Percentiles rank a stretch among this genome's conserved stretches.
These are phyloP conservation scores for Saturnispora hagleri DNA, from an alignment of 805 yeast species.

Conservation along the genomic window DNA sequence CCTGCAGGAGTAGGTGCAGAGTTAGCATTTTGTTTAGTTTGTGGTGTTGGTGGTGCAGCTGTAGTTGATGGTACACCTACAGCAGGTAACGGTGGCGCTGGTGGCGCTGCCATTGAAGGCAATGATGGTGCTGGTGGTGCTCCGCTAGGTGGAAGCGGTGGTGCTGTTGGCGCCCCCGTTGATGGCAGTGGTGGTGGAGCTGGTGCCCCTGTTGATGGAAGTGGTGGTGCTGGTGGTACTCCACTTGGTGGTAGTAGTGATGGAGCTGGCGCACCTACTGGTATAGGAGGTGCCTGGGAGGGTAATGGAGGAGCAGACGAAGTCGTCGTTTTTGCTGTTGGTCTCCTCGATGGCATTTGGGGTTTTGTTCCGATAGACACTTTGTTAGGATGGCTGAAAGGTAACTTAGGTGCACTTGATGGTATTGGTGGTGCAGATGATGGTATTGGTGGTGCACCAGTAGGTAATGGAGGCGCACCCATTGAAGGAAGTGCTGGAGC, in stretches of 20 bases:
- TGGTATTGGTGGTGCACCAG: conserved; percentile 5
- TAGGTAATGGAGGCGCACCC: conserved; percentile 7
- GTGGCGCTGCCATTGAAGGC: conserved; percentile 16
- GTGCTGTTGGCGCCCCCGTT: too few species aligned
- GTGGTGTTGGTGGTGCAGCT: conserved; percentile 15
- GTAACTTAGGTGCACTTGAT: conserved; percentile 7
- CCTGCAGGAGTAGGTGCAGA: conserved; percentile 25
- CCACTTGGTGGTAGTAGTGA: too few species aligned
- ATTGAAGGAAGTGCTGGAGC: conserved; percentile 16
- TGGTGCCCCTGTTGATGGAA: conserved; percentile 11
- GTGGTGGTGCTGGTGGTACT: conserved; percentile 11
- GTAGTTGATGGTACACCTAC: conserved; percentile 15
- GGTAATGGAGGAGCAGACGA: conserved; percentile 13
- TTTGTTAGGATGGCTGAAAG: not conserved
- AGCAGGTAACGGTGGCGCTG: conserved; percentile 16
- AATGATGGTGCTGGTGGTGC: conserved; percentile 19
- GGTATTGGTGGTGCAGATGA: conserved; percentile 9
- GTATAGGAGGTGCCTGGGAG: conserved; percentile 16
- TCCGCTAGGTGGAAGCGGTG: conserved; percentile 10
- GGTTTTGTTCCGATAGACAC: not conserved
- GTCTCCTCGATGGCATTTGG: not conserved
- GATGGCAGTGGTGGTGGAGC: too few species aligned
- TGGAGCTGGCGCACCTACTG: conserved; percentile 8
- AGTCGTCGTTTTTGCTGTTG: not conserved
- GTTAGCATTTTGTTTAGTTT: conserved; percentile 6